phyloP scores from a whole-genome alignment of 495 filamentous ascomycete species.

The Evernia prunastri region DNA sequence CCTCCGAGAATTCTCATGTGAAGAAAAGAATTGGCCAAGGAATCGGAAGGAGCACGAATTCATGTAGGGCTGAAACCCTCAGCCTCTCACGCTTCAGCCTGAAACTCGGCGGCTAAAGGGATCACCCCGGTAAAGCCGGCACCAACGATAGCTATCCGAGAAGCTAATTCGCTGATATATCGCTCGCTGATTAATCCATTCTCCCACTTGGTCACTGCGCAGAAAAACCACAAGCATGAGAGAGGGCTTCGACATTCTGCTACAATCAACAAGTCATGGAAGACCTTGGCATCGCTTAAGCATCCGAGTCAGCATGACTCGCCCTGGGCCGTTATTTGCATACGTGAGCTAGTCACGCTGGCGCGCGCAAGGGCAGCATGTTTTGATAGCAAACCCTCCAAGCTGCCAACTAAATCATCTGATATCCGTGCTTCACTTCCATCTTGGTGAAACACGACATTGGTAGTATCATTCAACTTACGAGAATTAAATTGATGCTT shows the following conservation, averaged over 20 bases:
- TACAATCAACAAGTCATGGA: neutral
- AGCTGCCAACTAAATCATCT: neutral
- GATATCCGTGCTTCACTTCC: neutral
- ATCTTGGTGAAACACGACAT: neutral
- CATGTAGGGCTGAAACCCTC: neutral
- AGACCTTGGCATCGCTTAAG: neutral
- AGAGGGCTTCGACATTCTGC: neutral
- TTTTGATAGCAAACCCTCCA: neutral
- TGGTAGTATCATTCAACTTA: neutral
- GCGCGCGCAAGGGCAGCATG: neutral
- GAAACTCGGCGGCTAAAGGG: neutral
- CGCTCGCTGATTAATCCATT: conserved; percentile 3
- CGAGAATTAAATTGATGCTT: neutral
- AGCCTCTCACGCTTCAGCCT: neutral
- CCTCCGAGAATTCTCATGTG: neutral
- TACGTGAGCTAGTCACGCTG: neutral
- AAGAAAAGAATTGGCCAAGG: neutral
- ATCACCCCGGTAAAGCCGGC: conserved; percentile 2
- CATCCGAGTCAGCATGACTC: neutral
- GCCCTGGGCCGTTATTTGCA: neutral
- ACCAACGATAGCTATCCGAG: conserved; percentile 10
- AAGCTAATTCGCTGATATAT: conserved; percentile 9
- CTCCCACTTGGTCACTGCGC: neutral
- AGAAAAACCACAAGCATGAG: neutral
- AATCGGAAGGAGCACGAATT: neutral